A percentile compares a stretch with the other conserved stretches of the same genome.
These are phyloP conservation scores for Pyricularia pennisetigena DNA, from an alignment of 2,329 filamentous ascomycete genomes.

Conservation along the genomic window DNA sequence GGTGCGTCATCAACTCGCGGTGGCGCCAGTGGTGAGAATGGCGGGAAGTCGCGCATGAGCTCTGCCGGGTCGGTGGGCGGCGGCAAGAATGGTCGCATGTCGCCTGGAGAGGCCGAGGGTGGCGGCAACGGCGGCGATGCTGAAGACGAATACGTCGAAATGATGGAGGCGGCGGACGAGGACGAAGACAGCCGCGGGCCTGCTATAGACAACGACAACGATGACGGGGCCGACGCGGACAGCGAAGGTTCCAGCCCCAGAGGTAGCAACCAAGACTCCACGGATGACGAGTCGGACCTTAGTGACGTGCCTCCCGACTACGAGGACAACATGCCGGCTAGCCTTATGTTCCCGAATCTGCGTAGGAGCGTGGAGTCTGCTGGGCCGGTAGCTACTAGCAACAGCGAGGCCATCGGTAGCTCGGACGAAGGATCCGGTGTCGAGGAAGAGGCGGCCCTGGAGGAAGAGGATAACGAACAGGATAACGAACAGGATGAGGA, in stretches of 20 bases:
- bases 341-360: constrained; percentile 42
- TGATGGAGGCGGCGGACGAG: constrained; percentile 29
- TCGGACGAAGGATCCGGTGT: constrained; percentile 14
- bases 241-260: constrained; percentile 38
- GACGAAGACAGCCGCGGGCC: constrained; percentile 14
- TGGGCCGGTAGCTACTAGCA: constrained; percentile 12
- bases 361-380: constrained; percentile 24
- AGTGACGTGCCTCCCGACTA: constrained; percentile 53
- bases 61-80: constrained; percentile 32
- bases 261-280: constrained; percentile 53
- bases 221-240: constrained; percentile 18
- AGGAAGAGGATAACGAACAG: constrained; percentile 9
- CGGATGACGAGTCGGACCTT: constrained; percentile 60
- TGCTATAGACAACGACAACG: constrained; percentile 18
- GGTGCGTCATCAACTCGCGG: neutral
- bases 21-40: neutral
- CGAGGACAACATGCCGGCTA: constrained; percentile 45
- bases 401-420: constrained; percentile 9
- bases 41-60: constrained; percentile 35
- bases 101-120: constrained; percentile 20
- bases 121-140: constrained; percentile 19
- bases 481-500: constrained; percentile 9
- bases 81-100: constrained; percentile 30
- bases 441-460: constrained; percentile 12
- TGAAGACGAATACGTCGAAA: constrained; percentile 30